A percentile compares a stretch with the other conserved stretches of the same genome.
phyloP scores from a whole-genome alignment of 805 yeast species.

The Ogataea philodendri region DNA sequence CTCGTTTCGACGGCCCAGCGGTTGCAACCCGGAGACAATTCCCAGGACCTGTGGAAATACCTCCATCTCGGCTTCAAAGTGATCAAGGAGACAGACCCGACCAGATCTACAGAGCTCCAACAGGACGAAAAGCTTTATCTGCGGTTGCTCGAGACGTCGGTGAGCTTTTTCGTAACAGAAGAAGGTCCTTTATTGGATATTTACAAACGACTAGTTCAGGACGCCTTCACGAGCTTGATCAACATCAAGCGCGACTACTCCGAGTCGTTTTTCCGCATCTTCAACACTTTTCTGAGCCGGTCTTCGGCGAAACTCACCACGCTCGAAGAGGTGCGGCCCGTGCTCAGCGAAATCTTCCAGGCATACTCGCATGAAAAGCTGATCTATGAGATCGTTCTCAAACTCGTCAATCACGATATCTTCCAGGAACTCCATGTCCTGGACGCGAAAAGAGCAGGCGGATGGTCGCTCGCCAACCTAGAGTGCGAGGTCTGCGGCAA shows the following conservation, averaged over 20 bases:
- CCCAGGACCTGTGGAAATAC: constrained; percentile 35
- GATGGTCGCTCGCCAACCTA: constrained; percentile 57
- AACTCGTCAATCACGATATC: constrained; percentile 56
- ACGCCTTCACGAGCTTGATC: constrained; percentile 40
- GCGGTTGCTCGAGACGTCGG: constrained; percentile 38
- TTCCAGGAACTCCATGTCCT: constrained; percentile 44
- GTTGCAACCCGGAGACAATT: too few relatives aligned
- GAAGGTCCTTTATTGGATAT: constrained; percentile 31
- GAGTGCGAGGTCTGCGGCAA: constrained; percentile 79
- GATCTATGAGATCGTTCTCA: constrained; percentile 49
- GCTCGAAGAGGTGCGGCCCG: constrained; percentile 55
- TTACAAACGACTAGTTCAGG: constrained; percentile 41
- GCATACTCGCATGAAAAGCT: constrained; percentile 65
- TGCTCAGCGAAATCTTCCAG: constrained; percentile 60
- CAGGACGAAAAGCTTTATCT: constrained; percentile 40
- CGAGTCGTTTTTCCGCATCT: constrained; percentile 50
- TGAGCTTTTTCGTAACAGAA: constrained; percentile 33
- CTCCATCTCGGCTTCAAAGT: constrained; percentile 35
- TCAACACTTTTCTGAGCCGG: constrained; percentile 52
- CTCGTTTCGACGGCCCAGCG: constrained; percentile 15
- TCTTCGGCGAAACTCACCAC: constrained; percentile 49
- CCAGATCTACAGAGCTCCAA: constrained; percentile 23
- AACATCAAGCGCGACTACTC: constrained; percentile 29
- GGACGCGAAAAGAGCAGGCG: constrained; percentile 44
- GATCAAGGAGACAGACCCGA: constrained; percentile 27